Conservation (phyloP, 306 rosid species). For the Adenanthera pavonina region DNA sequence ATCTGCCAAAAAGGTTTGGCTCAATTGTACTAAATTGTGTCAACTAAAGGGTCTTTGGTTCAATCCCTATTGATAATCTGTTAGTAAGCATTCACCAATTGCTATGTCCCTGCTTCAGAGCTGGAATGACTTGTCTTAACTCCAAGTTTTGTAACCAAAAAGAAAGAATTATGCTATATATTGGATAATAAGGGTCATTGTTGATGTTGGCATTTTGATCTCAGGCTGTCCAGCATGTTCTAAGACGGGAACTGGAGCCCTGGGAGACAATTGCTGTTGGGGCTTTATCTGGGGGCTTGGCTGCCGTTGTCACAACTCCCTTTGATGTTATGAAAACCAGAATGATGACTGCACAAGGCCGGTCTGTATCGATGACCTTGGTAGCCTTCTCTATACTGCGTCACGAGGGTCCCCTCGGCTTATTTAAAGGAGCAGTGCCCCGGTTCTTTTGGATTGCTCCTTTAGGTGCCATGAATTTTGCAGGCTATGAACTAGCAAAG, state of each 20-base stretch:
- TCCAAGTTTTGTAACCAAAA: background rate
- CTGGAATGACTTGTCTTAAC: background rate
- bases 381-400: constrained; percentile 78
- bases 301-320: constrained; percentile 94
- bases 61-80: background rate
- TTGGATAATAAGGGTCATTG: constrained; percentile 9
- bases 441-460: constrained; percentile 99
- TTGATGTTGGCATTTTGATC: constrained; percentile 33
- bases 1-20: background rate
- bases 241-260: constrained; percentile 85
- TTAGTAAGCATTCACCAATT: background rate
- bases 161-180: background rate
- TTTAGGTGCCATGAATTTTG: constrained; percentile 98
- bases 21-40: background rate
- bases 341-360: constrained; percentile 98
- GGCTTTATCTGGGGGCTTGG: constrained; percentile 96
- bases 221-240: constrained; percentile 72
- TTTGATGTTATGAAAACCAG: constrained; percentile 99
- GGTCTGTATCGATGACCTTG: constrained; percentile 76
- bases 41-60: background rate
- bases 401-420: constrained; percentile 88
- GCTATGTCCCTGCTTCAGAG: background rate
- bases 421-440: constrained; percentile 94
- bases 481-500: constrained; percentile 93
- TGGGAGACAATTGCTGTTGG: constrained; percentile 98